Conservation (phyloP, 768 basidiomycete species). For the Ramaria sp. region DNA sequence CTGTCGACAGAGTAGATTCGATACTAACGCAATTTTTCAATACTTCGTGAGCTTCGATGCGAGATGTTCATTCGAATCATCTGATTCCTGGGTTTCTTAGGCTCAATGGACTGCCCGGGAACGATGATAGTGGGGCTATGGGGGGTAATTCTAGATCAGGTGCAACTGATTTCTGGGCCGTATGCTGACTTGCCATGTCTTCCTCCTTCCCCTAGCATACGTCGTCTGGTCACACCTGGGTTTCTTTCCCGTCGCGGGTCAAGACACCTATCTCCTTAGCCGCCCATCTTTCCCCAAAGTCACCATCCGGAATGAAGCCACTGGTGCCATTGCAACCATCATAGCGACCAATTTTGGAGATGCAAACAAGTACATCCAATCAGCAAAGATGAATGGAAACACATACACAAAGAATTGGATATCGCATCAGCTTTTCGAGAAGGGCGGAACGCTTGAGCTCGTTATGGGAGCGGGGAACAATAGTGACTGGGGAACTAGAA, state of each 20-base stretch:
- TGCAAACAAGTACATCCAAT: conserved; percentile 15
- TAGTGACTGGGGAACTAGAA: conserved; percentile 10
- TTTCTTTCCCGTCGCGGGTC: conserved; percentile 13
- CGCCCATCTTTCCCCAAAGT: conserved; percentile 13
- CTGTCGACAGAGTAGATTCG: conserved; percentile 13
- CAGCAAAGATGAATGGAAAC: conserved; percentile 13
- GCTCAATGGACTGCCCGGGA: conserved; percentile 12
- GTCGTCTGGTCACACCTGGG: conserved; percentile 13
- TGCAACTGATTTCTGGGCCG: not conserved
- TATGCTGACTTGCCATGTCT: not conserved
- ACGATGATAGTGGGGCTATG: conserved; percentile 13
- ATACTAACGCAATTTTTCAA: conserved; percentile 7
- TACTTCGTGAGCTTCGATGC: not conserved
- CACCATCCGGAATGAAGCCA: conserved; percentile 9
- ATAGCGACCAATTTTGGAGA: conserved; percentile 11
- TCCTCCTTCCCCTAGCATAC: conserved; percentile 1
- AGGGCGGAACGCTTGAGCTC: conserved; percentile 13
- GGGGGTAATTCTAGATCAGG: not conserved
- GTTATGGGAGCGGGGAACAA: conserved; percentile 9
- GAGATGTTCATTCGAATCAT: not conserved
- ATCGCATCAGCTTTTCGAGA: conserved; percentile 11
- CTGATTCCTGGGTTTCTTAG: not conserved
- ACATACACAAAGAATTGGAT: conserved; percentile 13
- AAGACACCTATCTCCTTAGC: conserved; percentile 12
- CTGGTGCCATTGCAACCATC: conserved; percentile 9